Base-by-base conservation (phyloP, 441 rosid species). In the Mallotus japonicus region DNA sequence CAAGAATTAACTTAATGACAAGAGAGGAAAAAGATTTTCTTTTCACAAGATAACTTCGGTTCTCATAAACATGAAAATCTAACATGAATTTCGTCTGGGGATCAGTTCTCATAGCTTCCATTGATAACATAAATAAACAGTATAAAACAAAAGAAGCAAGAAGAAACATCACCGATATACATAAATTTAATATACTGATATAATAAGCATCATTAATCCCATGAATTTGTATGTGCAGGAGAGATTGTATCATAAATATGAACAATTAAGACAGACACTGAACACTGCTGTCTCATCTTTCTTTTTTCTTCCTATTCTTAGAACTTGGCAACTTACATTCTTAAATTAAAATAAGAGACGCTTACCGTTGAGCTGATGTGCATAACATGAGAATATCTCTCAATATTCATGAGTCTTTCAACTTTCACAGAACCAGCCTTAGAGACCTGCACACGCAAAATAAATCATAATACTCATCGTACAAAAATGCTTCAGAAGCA, bases 361-460 rank as follows among this genome's bases (percentile, higher is more conserved):
- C 84, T 67, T 85, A 95, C 98, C 63, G 91, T 92, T 55, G 99
- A 95, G 83, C 98, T 95, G 64, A 95, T 90, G 89, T 92, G 97
- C 99, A 92, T 95, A 58, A 95, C 99, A 85, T 95, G 98, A 69
- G 96, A 95, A 78, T 92, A 95, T 17, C 87, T 84, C 80, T 95
- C 99, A 22, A 92, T 75, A 73, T 91, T 86, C 99, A 89, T 95
- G 73, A 92, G 90, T 87, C 87, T 91, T 83, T 91, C 92, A 51
- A 95, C 97, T 83, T 87, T 85, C 71, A 95, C 95, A 71, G 97
- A 88, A 69, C 99, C 97, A 17, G 97, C 83, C 75, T 89, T 90
- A 20, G 96, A 92, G 42, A 91, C 99, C 97, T 89, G 90, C 77
- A 87, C 44, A 60, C 73, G 76, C 54, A 40, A 6, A 32, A 19